Base-by-base conservation (phyloP, 345 rosid species). In the Barbarea vulgaris region DNA sequence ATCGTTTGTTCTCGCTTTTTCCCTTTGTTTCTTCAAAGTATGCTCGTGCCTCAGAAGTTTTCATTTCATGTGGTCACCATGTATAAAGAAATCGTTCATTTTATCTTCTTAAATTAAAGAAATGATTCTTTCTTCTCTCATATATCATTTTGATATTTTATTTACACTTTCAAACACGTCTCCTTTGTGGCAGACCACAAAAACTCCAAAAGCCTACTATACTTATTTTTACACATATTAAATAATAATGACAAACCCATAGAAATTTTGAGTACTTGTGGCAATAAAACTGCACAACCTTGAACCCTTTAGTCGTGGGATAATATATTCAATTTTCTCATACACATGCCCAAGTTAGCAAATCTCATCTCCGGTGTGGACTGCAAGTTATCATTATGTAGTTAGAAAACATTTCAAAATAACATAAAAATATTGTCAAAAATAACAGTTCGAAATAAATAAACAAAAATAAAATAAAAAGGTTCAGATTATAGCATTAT, bases 161-260 rank as follows among this genome's bases (percentile, higher is more conserved):
- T 69, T 69, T 47, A 69, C 80, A 76, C 80, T 76, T 64, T 65
- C 72, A 71, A 57, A 48, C 77, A 70, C 77, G 80, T 77, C 80
- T 77, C 36, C 61, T 54, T 77, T 46, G 72, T 70, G 76, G 80
- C 76, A 70, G 80, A 70, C 76, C 72, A 77, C 80, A 70, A 46
- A 74, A 69, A 69, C 59, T 55, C 39, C 63, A 58, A 58, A 75
- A 28, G 68, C 73, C 37, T 68, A 60, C 69, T 59, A 47, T 58
- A 27, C 19, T 67, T 57, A 2, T 7, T 56, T 3, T 15, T 19
- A 9, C 18, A 14, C 18, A 13, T 25, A 48, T 9, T 1, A 18
- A 21, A 37, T 21, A 21, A 48, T 27, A 17, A 59, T 39, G 6
- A 57, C 31, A 17, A 46, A 58, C 15, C 53, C 62, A 57, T 27